Base-by-base conservation (phyloP, 73 alveolate species). In the Diophrys appendiculata region DNA sequence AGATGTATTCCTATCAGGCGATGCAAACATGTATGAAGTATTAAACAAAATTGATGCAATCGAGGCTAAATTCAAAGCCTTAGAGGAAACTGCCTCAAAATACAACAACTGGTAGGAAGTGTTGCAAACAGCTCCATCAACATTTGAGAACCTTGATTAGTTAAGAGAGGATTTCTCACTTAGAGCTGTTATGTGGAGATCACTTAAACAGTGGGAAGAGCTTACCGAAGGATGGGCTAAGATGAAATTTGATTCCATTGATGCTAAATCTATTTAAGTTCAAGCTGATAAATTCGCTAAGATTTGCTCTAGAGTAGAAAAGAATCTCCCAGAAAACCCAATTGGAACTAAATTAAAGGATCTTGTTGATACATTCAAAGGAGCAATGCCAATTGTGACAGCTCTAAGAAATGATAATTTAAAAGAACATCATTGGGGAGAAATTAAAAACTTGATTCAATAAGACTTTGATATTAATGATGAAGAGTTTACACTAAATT, bases 351-450 rank as follows among this genome's bases (percentile, higher is more conserved):
- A 91, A 76, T 86, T 93, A 11, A 90, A 90, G 76, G 78, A 86
- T n/a, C 85, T 93, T 18, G 98, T 93, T 11, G 88, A 81, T 80
- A 82, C 87, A 23, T 93, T 90, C 77, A 93, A 84, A 72, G 96
- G 88, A 54, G 93, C 98, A 1, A 91, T 93, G 89, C 98, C 98
- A 26, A 95, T 93, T 0, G 98, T 93, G 22, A 88, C 86, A 28
- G 95, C 98, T 1, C 55, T 93, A 71, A 82, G 98, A 67, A 87
- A 88, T 73, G 90, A 82, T 55, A 85, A 93, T 71, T 78, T 93
- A 54, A 71, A 83, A 33, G 92, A 90, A 31, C 78, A 78, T 55
- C 98, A 93, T 83, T 93, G 98, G 98, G 65, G 68, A 54, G 92
- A 87, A 56, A 93, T 93, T n/a, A 90, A 93, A 60, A 90, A 81